Conservation (phyloP, 352 stramenopile species). For the Phytophthora pisi region DNA sequence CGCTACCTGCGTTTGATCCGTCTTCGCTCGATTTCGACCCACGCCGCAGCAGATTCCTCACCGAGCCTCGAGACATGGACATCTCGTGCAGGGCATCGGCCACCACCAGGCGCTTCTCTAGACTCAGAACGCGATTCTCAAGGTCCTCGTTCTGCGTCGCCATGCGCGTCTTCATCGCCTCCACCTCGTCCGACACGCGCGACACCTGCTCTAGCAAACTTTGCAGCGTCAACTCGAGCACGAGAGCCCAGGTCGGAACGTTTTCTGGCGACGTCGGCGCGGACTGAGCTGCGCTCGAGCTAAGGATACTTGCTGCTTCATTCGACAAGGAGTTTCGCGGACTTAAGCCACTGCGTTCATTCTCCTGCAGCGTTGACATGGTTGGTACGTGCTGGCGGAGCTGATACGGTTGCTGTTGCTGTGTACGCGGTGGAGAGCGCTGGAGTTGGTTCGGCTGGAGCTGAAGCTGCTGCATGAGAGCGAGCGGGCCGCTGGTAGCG, state of each 20-base stretch:
- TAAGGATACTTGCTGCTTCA: slow-evolving; percentile 3
- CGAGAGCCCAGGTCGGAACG: slow-evolving; percentile 53
- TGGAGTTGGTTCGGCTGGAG: slow-evolving; percentile 18
- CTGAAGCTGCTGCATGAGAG: slow-evolving; percentile 23
- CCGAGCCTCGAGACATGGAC: slow-evolving; percentile 25
- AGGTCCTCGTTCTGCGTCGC: slow-evolving; percentile 51
- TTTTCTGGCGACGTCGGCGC: slow-evolving; percentile 13
- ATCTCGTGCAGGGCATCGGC: slow-evolving; percentile 62
- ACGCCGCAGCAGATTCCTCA: slow-evolving; percentile 25
- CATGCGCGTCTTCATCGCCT: slow-evolving; percentile 53
- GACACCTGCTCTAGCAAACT: slow-evolving; percentile 58
- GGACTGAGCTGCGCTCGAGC: slow-evolving; percentile 4
- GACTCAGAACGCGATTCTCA: slow-evolving; percentile 40
- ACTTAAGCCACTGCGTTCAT: slow-evolving; percentile 11
- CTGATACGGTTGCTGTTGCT: slow-evolving; percentile 19
- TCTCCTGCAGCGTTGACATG: slow-evolving; percentile 27
- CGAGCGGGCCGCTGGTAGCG: slow-evolving; percentile 6
- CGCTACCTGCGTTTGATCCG: slow-evolving; percentile 13
- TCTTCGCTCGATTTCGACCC: slow-evolving; percentile 18
- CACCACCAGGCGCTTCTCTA: slow-evolving; percentile 55
- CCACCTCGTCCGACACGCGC: slow-evolving; percentile 60
- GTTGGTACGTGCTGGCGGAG: slow-evolving; percentile 12
- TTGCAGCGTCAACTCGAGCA: slow-evolving; percentile 60
- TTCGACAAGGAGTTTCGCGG: neutral
- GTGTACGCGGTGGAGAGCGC: neutral